Percentiles rank a stretch among this genome's conserved stretches.
Conservation (phyloP, 371 early-diverging fungal genomes). For the Actinomucor elegans region DNA sequence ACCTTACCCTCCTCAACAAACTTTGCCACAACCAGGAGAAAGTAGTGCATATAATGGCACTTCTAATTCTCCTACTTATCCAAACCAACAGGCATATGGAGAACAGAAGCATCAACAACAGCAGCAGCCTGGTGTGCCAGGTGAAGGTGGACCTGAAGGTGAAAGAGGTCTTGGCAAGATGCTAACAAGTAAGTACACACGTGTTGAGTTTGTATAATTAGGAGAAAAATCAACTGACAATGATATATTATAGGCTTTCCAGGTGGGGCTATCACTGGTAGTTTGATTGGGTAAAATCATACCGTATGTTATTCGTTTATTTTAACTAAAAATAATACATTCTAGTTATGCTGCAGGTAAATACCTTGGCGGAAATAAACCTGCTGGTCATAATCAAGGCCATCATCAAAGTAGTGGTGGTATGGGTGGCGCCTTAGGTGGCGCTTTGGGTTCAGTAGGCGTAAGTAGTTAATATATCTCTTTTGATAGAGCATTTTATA, state of each 20-base stretch:
- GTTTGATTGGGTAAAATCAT: conserved; percentile 17
- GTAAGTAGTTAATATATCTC: too few species aligned
- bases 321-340: not conserved
- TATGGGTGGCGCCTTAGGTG: not conserved
- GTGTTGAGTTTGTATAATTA: not conserved
- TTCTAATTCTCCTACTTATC: not conserved
- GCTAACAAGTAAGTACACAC: conserved; percentile 8
- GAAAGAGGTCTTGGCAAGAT: conserved; percentile 16
- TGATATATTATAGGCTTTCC: conserved; percentile 7
- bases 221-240: not conserved
- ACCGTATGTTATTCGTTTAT: not conserved
- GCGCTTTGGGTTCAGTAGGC: not conserved
- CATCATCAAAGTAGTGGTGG: not conserved
- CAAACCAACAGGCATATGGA: not conserved
- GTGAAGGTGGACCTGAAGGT: not conserved
- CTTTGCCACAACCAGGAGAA: too few species aligned
- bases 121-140: not conserved
- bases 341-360: conserved; percentile 23
- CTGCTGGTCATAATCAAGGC: not conserved
- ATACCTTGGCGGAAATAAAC: not conserved
- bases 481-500: too few species aligned
- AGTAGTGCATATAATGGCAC: not conserved
- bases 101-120: not conserved
- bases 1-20: conserved; percentile 2
- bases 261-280: conserved; percentile 21